Evolutionary conservation across 2,329 filamentous ascomycete genomes (phyloP), one percentile per base, ranked within the genome.

Genomic region (Rosellinia necatrix): DNA sequence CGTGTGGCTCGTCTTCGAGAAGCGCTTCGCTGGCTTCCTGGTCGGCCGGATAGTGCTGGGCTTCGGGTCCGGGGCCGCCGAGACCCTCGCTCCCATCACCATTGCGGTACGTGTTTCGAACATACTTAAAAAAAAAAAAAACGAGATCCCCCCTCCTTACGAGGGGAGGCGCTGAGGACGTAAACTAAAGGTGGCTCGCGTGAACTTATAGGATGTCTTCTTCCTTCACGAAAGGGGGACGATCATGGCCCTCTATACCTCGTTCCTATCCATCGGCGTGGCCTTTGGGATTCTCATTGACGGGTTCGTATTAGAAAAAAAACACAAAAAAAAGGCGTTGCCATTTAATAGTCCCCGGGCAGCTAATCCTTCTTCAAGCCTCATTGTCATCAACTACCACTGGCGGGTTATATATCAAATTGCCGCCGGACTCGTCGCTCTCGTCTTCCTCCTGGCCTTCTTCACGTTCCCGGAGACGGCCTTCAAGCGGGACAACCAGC

Each of bases 401-500:
- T 83, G 81, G 80, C 70, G 79, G 22, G 72, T 74, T 32, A 82
- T 83, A 47, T 83, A 83, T 62, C 75, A 79, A 61, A 74, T 82
- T 8, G 76, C 76, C 4, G 67, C 76, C 3, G 80, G 75, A n/a
- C 65, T 84, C 10, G 73, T 84, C 41, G 81, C 78, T 10, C 59
- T 72, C 7, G 70, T 78, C 21, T 75, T 80, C 1, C 48, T 83
- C 1, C 60, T 83, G 2, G 74, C 78, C 6, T 69, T 81, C 62
- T 76, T 85, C 53, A 79, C 78, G 5, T 79, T 85, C 48, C 81
- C 82, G 0, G 82, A 84, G 65, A 84, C 81, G 0, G 75, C 76
- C 7, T 84, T 76, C 64, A 68, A 64, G 38, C 72, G 79, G 55
- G 63, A 63, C 15, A 59, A 19, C 24, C 37, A 34, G 32, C 21